Evolutionary conservation across 257 asterid genomes (phyloP).

Genomic region (Jacaranda copaia): DNA sequence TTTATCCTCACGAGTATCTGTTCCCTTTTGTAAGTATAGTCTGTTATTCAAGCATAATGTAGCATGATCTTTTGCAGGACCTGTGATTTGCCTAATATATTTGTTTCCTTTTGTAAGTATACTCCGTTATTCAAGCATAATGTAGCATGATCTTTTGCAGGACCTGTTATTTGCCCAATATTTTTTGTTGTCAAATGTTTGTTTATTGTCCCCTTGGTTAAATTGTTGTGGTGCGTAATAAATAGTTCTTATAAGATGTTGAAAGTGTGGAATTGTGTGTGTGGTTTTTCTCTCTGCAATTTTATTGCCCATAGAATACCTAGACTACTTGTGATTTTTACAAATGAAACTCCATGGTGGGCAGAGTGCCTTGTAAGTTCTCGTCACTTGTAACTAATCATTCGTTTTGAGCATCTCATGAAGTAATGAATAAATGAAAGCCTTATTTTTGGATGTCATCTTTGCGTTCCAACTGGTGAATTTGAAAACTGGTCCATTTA

Average conservation of each 20-base stretch:
- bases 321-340: no score
- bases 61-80: conserved; percentile 29
- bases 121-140: conserved; percentile 19
- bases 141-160: conserved; percentile 28
- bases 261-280: neutral
- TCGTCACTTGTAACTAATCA: no score
- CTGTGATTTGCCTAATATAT: conserved; percentile 43
- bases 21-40: conserved; percentile 88
- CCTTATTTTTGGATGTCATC: no score
- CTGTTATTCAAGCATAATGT: conserved; percentile 5
- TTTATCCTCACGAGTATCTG: conserved; percentile 90
- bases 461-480: neutral
- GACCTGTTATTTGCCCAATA: conserved; percentile 31
- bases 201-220: conserved; percentile 16
- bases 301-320: neutral
- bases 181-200: conserved; percentile 20
- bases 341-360: no score
- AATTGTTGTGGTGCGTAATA: conserved; percentile 14
- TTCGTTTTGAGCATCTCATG: no score
- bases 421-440: no score
- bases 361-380: no score
- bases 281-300: neutral
- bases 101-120: conserved; percentile 92
- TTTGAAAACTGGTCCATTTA: neutral
- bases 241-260: conserved; percentile 25